phyloP scores from a whole-genome alignment of 1,139 yeast genomes.

The Blastobotrys raffinosifermentans region DNA sequence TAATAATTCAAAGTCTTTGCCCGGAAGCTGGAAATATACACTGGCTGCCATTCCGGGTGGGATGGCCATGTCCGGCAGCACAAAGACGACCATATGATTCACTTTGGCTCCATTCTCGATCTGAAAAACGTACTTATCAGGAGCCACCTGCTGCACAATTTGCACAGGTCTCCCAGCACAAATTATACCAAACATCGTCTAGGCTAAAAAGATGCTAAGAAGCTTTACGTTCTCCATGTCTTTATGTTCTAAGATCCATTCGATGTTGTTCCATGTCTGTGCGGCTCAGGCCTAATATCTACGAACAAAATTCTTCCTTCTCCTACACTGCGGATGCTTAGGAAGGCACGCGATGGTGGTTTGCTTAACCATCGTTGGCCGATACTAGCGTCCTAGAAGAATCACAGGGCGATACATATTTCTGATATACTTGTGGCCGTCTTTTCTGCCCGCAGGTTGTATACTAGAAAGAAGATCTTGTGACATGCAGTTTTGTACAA shows the following conservation, averaged over 20 bases:
- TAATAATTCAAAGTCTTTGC: slow-evolving; percentile 65
- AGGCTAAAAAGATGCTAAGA: neutral
- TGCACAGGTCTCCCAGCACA: slow-evolving; percentile 42
- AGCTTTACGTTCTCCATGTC: neutral
- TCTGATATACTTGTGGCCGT: slow-evolving; percentile 9
- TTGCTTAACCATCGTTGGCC: neutral
- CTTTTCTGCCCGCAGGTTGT: slow-evolving; percentile 9
- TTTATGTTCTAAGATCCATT: neutral
- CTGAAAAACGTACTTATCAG: slow-evolving; percentile 54
- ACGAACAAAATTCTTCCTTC: neutral
- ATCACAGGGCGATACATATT: slow-evolving; percentile 15
- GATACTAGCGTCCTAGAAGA: slow-evolving; percentile 12
- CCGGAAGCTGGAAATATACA: slow-evolving; percentile 82
- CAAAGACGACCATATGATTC: slow-evolving; percentile 69
- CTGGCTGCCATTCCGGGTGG: slow-evolving; percentile 74
- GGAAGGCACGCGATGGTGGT: neutral
- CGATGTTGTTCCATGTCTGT: neutral
- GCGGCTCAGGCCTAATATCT: neutral
- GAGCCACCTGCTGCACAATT: slow-evolving; percentile 50
- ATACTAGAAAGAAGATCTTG: slow-evolving; percentile 15
- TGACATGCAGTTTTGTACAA: slow-evolving; percentile 6
- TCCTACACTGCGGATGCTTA: slow-evolving; percentile 3
- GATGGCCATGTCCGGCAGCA: slow-evolving; percentile 61
- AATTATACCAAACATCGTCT: slow-evolving; percentile 42
- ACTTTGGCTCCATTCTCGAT: slow-evolving; percentile 58